Percentiles rank a stretch among this genome's conserved stretches.
Conservation (phyloP, 257 asterid genomes). For the Solanum bukasovii region DNA sequence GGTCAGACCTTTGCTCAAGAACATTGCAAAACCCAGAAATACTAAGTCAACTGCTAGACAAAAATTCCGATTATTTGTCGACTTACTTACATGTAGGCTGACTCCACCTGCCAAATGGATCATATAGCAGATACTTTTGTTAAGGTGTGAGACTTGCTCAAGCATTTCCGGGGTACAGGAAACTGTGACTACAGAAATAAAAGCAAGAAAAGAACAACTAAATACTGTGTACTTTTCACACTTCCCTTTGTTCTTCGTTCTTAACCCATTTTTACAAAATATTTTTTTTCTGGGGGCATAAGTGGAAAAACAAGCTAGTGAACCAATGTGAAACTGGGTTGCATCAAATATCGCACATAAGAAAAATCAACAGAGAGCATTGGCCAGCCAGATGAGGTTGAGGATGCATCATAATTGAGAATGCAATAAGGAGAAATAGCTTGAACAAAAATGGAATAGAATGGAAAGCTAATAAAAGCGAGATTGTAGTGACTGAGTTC, state of each 20-base stretch:
- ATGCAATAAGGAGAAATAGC: background rate
- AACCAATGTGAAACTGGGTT: background rate
- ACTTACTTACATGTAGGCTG: background rate
- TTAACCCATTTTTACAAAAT: background rate
- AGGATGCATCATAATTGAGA: background rate
- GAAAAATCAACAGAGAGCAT: background rate
- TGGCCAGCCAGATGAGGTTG: background rate
- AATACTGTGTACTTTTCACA: background rate
- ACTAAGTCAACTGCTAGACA: background rate
- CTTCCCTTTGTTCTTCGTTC: background rate
- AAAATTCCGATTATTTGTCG: background rate
- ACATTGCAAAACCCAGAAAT: background rate
- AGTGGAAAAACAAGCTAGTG: background rate
- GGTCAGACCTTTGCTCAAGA: slow-evolving; percentile 1
- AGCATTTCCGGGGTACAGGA: background rate
- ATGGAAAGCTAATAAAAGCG: background rate
- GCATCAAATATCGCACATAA: background rate
- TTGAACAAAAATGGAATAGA: background rate
- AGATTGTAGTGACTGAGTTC: background rate
- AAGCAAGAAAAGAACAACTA: background rate
- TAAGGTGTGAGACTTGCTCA: background rate
- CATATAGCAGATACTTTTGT: background rate
- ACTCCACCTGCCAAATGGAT: background rate
- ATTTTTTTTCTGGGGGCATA: background rate
- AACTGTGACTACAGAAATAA: background rate